Evolutionary conservation across 495 filamentous ascomycete genomes (phyloP), one percentile per base, ranked within the genome.

Genomic region (Chaetomium cochliodes): DNA sequence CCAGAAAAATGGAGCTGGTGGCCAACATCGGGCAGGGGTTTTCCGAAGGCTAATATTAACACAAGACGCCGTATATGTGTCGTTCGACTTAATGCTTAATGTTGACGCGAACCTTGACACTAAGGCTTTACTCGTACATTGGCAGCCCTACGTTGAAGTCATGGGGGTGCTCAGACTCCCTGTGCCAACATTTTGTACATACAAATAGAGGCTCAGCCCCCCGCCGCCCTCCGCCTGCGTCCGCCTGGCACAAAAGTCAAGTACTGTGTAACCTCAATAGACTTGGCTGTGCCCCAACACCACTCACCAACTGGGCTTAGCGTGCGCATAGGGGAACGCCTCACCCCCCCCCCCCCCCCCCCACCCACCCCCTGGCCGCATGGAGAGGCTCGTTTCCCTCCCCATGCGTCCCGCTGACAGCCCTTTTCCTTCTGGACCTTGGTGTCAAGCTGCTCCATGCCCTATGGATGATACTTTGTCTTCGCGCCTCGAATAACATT

Each of bases 271-370:
- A 47, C 44, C 11, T 47, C 44, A 12, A 47, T 16, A 47, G 5
- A 1, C 9, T 18, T 47, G 44, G 44, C 44, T 47, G 44, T n/a
- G 44, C 15, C 44, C 6, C 2, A 18, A 47, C 16, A 47, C 44
- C 44, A 47, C 5, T 47, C 42, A 46, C 42, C 42, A 47, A 47
- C 3, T 47, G 1, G 44, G 44, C 44, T 47, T 47, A 37, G 33
- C 33, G 46, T 50, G 46, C 46, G 46, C 46, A 50, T 50, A 50
- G 18, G 46, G 46, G 46, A 50, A 50, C 46, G 46, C 46, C n/a
- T 50, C 44, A 47, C 4, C n/a, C n/a, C n/a, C n/a, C n/a, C n/a
- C n/a, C n/a, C n/a, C n/a, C n/a, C n/a, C n/a, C n/a, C n/a, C n/a
- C n/a, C n/a, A n/a, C n/a, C n/a, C n/a, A n/a, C n/a, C 44, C 44